Evolutionary conservation across 345 rosid species (phyloP).

Genomic region (Eucalyptus guilfoylei): DNA sequence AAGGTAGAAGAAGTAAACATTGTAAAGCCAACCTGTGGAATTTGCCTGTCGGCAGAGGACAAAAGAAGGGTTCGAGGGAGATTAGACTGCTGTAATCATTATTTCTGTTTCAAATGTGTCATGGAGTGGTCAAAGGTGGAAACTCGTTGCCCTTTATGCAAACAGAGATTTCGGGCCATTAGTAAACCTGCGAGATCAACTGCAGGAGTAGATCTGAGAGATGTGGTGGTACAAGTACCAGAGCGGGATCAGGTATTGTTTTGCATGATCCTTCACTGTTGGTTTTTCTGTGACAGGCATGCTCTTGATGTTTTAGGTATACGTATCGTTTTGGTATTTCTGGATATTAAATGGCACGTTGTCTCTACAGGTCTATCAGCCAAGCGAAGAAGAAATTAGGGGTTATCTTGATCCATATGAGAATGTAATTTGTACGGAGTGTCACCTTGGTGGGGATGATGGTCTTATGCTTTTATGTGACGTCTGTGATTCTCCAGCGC

Average conservation of each 20-base stretch:
- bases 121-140: slow-evolving; percentile 98
- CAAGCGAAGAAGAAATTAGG: slow-evolving; percentile 95
- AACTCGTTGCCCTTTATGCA: slow-evolving; percentile 95
- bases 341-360: neutral
- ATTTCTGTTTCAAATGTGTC: slow-evolving; percentile 94
- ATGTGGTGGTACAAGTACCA: slow-evolving; percentile 58
- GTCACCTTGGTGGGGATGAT: slow-evolving; percentile 95
- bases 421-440: slow-evolving; percentile 85
- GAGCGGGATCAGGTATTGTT: slow-evolving; percentile 84
- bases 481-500: slow-evolving; percentile 97
- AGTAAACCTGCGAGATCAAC: slow-evolving; percentile 71
- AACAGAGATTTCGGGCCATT: slow-evolving; percentile 80
- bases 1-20: slow-evolving; percentile 55
- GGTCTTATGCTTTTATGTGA: slow-evolving; percentile 97
- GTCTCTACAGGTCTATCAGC: slow-evolving; percentile 76
- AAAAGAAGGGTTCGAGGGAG: slow-evolving; percentile 77
- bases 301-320: neutral
- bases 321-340: neutral
- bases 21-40: slow-evolving; percentile 72
- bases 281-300: neutral
- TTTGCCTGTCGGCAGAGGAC: slow-evolving; percentile 91
- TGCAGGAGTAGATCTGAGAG: slow-evolving; percentile 71
- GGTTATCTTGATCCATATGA: slow-evolving; percentile 92
- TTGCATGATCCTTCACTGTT: neutral
- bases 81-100: slow-evolving; percentile 80